A percentile compares a stretch with the other conserved stretches of the same genome.
These are phyloP conservation scores for Hygrophorus russula DNA, from an alignment of 768 basidiomycete genomes.

Conservation along the genomic window DNA sequence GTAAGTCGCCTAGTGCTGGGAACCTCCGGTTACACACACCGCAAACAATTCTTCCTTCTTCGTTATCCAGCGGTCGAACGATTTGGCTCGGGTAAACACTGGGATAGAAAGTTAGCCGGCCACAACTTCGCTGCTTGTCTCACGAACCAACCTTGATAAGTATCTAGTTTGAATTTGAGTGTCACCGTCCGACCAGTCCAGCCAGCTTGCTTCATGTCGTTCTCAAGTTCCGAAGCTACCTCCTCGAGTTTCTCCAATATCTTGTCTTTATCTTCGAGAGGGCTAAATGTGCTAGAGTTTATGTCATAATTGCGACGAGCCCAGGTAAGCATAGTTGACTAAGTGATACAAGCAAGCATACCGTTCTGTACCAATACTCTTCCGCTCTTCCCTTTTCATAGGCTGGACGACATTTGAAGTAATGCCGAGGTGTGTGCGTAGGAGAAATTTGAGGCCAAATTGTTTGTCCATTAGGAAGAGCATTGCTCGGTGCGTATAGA, in stretches of 20 bases:
- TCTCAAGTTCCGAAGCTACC: constrained; percentile 70
- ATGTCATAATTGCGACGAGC: not conserved
- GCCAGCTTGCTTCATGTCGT: constrained; percentile 65
- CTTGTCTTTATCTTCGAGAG: constrained; percentile 50
- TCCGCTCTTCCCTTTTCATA: constrained; percentile 67
- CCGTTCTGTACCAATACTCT: constrained; percentile 91
- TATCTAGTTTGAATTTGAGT: constrained; percentile 88
- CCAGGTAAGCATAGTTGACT: not conserved
- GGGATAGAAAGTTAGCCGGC: not conserved
- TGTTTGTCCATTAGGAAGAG: constrained; percentile 82
- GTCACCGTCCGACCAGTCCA: constrained; percentile 88
- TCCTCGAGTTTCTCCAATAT: constrained; percentile 73
- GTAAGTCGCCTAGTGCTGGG: constrained; percentile 3
- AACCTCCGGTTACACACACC: constrained; percentile 22
- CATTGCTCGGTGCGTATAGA: constrained; percentile 61
- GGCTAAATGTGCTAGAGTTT: constrained; percentile 64
- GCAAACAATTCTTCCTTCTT: constrained; percentile 70
- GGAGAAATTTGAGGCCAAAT: constrained; percentile 66
- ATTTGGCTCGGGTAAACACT: constrained; percentile 81
- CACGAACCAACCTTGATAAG: constrained; percentile 56
- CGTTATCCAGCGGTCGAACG: constrained; percentile 65
- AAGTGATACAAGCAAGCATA: constrained; percentile 15
- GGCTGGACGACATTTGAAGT: constrained; percentile 76
- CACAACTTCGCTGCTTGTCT: not conserved
- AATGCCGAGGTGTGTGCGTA: constrained; percentile 78